Base-by-base conservation (phyloP, 1,284 basidiomycete species). In the Ganoderma lingzhi region DNA sequence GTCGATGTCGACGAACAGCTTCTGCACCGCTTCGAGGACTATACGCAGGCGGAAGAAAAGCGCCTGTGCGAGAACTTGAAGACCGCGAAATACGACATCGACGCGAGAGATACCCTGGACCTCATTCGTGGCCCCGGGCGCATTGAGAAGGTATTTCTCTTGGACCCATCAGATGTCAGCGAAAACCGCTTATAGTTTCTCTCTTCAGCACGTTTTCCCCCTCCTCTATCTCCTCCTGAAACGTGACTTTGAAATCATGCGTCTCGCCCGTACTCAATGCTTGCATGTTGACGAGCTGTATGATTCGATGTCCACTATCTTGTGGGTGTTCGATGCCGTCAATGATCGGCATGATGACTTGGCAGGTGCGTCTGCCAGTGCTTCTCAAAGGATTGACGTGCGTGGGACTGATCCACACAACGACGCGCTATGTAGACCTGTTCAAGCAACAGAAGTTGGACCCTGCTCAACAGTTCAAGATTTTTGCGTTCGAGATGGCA, bases 181-280 rank as follows among this genome's bases (percentile, higher is more conserved):
- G 15, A 10, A 6, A 15, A 1, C 5, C 3, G 23, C 28, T n/a
- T 9, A 28, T 32, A 2, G 42, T 45, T 35, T 64, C 3, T 14
- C 17, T 9, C 28, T 59, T 2, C 45, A 78, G 77, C 68, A 76
- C 41, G n/a, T 79, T 1, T 76, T 78, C 37, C 69, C 76, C 2
- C 35, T 79, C 0, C 9, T 79, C 6, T 78, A 75, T 35, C 66
- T 80, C 6, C 60, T 80, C 0, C 59, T 79, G n/a, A 66, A 71
- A 23, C 71, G 72, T 4, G 74, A 80, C 56, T 69, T 72, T n/a
- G 67, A 76, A 6, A 51, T 78, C 28, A 75, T 80, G 70, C 63
- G 67, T 6, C 28, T 69, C 2, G 76, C 75, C 10, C 66, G 69
- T n/a, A 70, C 41, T 1, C 70, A 71, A 41, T 56, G 75, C 8